These are phyloP conservation scores for Starmera quercuum DNA, from an alignment of 805 yeast species.

Conservation along the genomic window DNA sequence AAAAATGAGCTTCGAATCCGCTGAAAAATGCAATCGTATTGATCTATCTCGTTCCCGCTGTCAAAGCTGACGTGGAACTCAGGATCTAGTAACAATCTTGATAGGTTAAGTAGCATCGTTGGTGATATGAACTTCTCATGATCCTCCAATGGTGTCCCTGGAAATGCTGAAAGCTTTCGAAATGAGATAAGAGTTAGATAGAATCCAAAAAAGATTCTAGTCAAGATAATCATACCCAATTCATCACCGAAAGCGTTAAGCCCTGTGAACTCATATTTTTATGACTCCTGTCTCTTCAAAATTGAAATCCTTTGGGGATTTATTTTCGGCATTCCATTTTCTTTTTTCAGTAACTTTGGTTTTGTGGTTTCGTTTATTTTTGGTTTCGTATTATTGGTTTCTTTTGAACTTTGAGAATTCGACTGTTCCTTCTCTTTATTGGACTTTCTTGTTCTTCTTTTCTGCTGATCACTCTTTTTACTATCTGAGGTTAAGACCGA, in stretches of 20 bases:
- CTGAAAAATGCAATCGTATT: not conserved
- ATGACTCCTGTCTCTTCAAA: not conserved
- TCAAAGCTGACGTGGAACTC: not conserved
- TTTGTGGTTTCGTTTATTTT: conserved; percentile 1
- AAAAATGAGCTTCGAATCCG: not conserved
- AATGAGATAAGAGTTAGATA: too few relatives aligned
- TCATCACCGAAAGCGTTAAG: too few relatives aligned
- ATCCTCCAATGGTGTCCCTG: too few relatives aligned
- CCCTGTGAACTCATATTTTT: not conserved
- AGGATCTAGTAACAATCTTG: not conserved
- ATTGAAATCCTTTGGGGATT: not conserved
- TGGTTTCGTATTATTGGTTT: not conserved
- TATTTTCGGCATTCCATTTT: not conserved
- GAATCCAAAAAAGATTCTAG: too few relatives aligned
- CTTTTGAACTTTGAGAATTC: conserved; percentile 1
- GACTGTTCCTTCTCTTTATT: not conserved
- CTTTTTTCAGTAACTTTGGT: not conserved
- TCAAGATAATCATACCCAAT: too few relatives aligned
- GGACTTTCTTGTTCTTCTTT: not conserved
- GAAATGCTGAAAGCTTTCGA: too few relatives aligned
- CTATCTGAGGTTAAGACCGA: too few relatives aligned
- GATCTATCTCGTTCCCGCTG: not conserved
- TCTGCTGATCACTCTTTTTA: not conserved
- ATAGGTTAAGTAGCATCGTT: not conserved
- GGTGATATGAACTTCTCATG: not conserved